Percentiles rank a stretch among this genome's conserved stretches.
Conservation (phyloP, 495 filamentous ascomycete species). For the Aspergillus mulundensis region DNA sequence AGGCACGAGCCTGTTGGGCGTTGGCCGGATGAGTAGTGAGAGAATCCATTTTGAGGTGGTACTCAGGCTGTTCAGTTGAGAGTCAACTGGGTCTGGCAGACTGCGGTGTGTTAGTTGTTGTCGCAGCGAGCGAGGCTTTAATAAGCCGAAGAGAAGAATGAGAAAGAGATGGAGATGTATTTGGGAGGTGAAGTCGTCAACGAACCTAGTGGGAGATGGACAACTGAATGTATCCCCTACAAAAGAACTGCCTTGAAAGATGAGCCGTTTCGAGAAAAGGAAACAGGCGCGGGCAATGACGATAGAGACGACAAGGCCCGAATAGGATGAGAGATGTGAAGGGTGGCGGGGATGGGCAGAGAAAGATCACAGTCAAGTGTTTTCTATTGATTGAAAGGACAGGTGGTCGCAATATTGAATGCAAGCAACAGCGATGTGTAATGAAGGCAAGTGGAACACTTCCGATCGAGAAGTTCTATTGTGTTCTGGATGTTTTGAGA, state of each 20-base stretch:
- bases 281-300: conserved; percentile 15
- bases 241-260: conserved; percentile 26
- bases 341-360: conserved; percentile 13
- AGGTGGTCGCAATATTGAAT: conserved; percentile 8
- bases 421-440: conserved; percentile 12
- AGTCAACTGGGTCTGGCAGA: conserved; percentile 20
- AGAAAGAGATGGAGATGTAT: not conserved
- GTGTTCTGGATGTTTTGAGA: too few relatives aligned
- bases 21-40: conserved; percentile 86
- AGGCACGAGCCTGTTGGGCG: conserved; percentile 85
- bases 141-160: conserved; percentile 5
- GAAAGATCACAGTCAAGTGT: conserved; percentile 47
- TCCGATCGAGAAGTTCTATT: conserved; percentile 9
- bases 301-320: conserved; percentile 4
- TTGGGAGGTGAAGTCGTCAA: not conserved
- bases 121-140: not conserved
- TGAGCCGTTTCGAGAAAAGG: conserved; percentile 5
- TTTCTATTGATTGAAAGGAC: conserved; percentile 24
- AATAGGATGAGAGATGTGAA: not conserved
- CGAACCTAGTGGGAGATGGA: conserved; percentile 84
- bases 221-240: conserved; percentile 98
- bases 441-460: conserved; percentile 20
- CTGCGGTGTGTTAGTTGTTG: conserved; percentile 6
- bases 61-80: conserved; percentile 24
- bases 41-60: conserved; percentile 64